Percentiles rank a stretch among this genome's conserved stretches.
These are phyloP conservation scores for Conringia planisiliqua DNA, from an alignment of 345 rosid genomes.

Conservation along the genomic window DNA sequence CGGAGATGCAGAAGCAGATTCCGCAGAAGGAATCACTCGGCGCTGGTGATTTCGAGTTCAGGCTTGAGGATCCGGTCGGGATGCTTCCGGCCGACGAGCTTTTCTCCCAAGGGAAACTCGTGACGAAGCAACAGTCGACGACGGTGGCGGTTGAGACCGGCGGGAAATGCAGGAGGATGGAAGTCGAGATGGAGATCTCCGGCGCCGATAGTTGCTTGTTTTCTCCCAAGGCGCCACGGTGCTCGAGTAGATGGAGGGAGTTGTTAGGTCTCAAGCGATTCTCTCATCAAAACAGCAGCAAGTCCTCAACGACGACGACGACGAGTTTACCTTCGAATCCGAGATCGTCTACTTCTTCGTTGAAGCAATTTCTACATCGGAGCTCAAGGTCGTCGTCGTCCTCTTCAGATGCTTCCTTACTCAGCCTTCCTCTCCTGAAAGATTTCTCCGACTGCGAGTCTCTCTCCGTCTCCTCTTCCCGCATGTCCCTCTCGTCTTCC, in stretches of 20 bases:
- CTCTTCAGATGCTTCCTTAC: constrained; percentile 38
- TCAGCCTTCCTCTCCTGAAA: constrained; percentile 64
- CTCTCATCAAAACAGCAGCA: constrained; percentile 34
- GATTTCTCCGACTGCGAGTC: constrained; percentile 60
- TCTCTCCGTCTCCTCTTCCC: constrained; percentile 66
- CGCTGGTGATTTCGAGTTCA: constrained; percentile 73
- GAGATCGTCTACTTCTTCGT: constrained; percentile 42
- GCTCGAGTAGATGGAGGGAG: constrained; percentile 95
- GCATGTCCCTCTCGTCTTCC: constrained; percentile 81
- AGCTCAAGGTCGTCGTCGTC: constrained; percentile 55
- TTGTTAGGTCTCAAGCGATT: constrained; percentile 71
- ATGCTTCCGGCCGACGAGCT: constrained; percentile 93
- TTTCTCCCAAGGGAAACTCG: constrained; percentile 75
- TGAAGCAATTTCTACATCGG: constrained; percentile 66
- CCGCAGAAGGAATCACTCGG: constrained; percentile 16
- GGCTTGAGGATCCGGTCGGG: constrained; percentile 59
- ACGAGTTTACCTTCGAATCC: constrained; percentile 20
- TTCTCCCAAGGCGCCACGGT: constrained; percentile 80
- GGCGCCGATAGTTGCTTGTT: constrained; percentile 45
- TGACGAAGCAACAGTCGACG: constrained; percentile 39
- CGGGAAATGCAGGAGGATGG: constrained; percentile 40
- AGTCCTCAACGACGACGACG: constrained; percentile 22
- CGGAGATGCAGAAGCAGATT: not conserved
- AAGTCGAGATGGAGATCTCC: constrained; percentile 38
- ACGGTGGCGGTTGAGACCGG: constrained; percentile 18